These are phyloP conservation scores for Cerrena zonata DNA, from an alignment of 1,284 basidiomycete genomes.

Conservation along the genomic window DNA sequence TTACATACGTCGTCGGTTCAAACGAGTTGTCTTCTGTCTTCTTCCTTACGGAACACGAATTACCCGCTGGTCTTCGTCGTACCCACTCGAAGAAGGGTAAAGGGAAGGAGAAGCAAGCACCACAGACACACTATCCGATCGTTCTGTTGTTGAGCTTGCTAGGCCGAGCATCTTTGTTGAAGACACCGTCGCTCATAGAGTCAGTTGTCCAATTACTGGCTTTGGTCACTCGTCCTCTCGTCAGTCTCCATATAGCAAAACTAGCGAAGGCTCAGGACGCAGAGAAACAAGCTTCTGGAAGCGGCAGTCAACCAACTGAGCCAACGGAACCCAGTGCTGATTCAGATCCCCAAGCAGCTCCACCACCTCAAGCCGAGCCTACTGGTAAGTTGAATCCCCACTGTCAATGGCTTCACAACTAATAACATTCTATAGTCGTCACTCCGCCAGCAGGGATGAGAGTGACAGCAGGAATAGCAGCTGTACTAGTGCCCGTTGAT, in stretches of 20 bases:
- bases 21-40: conserved; percentile 83
- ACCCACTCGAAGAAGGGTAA: conserved; percentile 78
- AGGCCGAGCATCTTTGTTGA: conserved; percentile 78
- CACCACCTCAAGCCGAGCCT: not conserved
- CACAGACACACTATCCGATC: conserved; percentile 84
- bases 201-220: conserved; percentile 82
- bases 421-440: too few species aligned
- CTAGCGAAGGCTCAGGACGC: conserved; percentile 30
- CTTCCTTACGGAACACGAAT: conserved; percentile 91
- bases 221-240: conserved; percentile 78
- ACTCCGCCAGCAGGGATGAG: too few species aligned
- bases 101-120: conserved; percentile 80
- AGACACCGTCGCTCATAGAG: conserved; percentile 86
- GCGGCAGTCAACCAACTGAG: conserved; percentile 4
- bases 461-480: too few species aligned
- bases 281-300: conserved; percentile 10
- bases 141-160: conserved; percentile 81
- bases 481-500: too few species aligned
- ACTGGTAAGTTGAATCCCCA: too few species aligned
- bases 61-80: conserved; percentile 69
- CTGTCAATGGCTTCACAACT: too few species aligned
- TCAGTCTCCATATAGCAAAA: conserved; percentile 51
- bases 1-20: conserved; percentile 78
- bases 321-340: not conserved
- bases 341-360: not conserved